phyloP scores from a whole-genome alignment of 2,329 filamentous ascomycete genomes.

The Chalaropsis thielavioides region DNA sequence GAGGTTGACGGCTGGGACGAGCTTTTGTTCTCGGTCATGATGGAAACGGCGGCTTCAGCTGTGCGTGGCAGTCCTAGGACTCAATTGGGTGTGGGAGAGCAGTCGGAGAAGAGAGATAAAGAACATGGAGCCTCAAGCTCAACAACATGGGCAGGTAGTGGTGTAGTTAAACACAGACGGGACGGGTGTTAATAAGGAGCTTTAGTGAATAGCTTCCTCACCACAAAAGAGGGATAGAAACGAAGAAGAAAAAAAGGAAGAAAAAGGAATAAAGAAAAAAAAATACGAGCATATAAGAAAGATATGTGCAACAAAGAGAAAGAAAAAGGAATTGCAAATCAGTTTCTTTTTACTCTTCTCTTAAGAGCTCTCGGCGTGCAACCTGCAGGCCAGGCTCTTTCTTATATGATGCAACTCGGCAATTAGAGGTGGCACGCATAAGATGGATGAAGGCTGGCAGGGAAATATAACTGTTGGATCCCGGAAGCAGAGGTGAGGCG shows the following conservation, averaged over 20 bases:
- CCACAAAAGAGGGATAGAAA: neutral
- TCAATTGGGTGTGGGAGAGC: neutral
- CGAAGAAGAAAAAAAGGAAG: neutral
- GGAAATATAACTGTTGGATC: neutral
- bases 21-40: neutral
- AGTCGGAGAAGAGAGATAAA: neutral
- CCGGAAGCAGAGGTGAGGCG: neutral
- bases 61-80: neutral
- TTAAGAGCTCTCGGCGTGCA: neutral
- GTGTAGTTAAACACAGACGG: neutral
- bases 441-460: neutral
- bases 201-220: neutral
- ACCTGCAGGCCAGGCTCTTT: neutral
- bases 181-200: neutral
- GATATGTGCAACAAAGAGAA: neutral
- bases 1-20: conserved; percentile 15
- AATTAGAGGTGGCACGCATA: neutral
- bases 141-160: neutral
- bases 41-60: neutral
- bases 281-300: neutral
- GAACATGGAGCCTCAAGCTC: conserved; percentile 3
- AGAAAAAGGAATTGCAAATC: neutral
- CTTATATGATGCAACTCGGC: conserved; percentile 6
- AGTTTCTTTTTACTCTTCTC: neutral
- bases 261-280: neutral